Conservation (phyloP, 306 rosid species). For the Dicorynia guianensis region DNA sequence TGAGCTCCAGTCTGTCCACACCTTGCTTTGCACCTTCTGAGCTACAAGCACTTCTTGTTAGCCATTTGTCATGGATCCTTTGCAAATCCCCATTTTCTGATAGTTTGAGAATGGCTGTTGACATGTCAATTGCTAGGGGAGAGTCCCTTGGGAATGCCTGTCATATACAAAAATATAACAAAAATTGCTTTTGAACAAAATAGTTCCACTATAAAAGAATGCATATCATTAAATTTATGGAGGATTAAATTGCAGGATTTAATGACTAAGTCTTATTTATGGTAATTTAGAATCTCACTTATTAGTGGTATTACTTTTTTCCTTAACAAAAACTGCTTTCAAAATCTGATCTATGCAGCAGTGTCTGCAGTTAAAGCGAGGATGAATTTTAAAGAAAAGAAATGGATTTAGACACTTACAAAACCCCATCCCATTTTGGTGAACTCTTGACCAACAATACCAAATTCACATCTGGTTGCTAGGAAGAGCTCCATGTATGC, state of each 20-base stretch:
- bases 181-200: too few species aligned
- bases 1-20: slow-evolving; percentile 62
- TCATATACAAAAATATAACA: slow-evolving; percentile 14
- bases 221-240: too few species aligned
- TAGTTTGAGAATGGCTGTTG: slow-evolving; percentile 68
- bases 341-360: background rate
- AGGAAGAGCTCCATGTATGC: slow-evolving; percentile 81
- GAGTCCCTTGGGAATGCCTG: slow-evolving; percentile 82
- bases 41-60: slow-evolving; percentile 67
- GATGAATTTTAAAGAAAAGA: background rate
- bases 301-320: too few species aligned
- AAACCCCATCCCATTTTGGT: slow-evolving; percentile 92
- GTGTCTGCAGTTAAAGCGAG: too few species aligned
- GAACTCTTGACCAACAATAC: slow-evolving; percentile 86
- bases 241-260: too few species aligned
- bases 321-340: too few species aligned
- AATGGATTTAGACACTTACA: slow-evolving; percentile 56
- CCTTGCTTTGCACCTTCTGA: slow-evolving; percentile 62
- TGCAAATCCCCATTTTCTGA: slow-evolving; percentile 78
- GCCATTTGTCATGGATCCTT: slow-evolving; percentile 87
- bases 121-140: slow-evolving; percentile 78
- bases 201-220: too few species aligned
- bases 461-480: slow-evolving; percentile 65
- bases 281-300: too few species aligned
- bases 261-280: too few species aligned